Evolutionary conservation across 2,329 filamentous ascomycete genomes (phyloP), one percentile per base, ranked within the genome.

Genomic region (Aquanectria penicillioides): DNA sequence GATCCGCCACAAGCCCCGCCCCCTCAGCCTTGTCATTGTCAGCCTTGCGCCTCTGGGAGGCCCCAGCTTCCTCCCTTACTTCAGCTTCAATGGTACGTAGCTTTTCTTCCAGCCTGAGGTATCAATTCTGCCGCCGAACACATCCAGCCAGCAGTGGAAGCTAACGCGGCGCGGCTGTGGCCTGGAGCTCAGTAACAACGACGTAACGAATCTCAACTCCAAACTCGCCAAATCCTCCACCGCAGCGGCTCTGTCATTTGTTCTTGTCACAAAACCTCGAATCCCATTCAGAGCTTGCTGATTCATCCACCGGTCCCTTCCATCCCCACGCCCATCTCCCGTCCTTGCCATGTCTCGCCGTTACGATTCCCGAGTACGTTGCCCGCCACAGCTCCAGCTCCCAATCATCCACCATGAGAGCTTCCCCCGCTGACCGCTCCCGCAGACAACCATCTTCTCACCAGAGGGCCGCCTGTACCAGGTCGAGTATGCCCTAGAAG

Each of bases 401-500:
- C 36, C 29, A 29, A 36, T 43, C 28, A 34, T 46, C 54, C 28
- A 34, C 40, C 23, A 46, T 34, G 34, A 41, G 22, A 51, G 47
- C 46, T 41, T 34, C 49, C 63, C 63, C 55, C 61, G 59, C 69
- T 70, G 57, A 71, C 64, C 57, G 47, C 54, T 60, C 38, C 31
- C 37, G n/a, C 71, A 97, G 94, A 99, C 95, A 71, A 99, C 95
- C 77, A 99, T 99, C 86, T 99, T 99, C 89, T 99, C 95, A 61
- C 95, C 95, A 60, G 95, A 99, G 83, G 95, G 95, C 66, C 94
- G 95, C 74, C 87, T 99, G 62, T 99, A 99, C 80, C 95, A 99
- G 81, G 95, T 99, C 72, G 95, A 99, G 87, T 99, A 99, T 85
- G 96, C 95, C 22, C 88, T 99, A 49, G 95, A 99, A 80, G 95